Percentiles rank a stretch among this genome's conserved stretches.
Evolutionary conservation across 192 early-diverging fungal species (phyloP).

Genomic region (Radiomyces spectabilis): DNA sequence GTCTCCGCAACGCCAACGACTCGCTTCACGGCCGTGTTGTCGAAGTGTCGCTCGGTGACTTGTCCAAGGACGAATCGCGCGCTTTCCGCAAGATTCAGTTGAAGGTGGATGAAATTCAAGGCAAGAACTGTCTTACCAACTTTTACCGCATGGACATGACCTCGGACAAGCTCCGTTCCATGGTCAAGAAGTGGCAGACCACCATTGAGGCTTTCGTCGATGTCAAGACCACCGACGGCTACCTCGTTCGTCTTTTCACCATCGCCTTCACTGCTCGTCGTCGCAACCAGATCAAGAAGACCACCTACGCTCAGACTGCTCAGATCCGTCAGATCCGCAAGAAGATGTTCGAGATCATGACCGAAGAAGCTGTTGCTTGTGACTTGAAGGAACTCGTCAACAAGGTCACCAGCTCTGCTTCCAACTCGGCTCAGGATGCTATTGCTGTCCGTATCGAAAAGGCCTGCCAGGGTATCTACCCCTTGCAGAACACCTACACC

Average conservation of each 20-base stretch:
- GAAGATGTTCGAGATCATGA: slow-evolving; percentile 99
- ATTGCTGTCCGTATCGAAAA: slow-evolving; percentile 97
- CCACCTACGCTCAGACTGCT: slow-evolving; percentile 92
- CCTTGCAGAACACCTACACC: slow-evolving; percentile 91
- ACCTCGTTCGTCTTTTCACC: slow-evolving; percentile 92
- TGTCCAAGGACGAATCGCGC: slow-evolving; percentile 86
- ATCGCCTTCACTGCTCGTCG: slow-evolving; percentile 95
- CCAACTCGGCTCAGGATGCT: slow-evolving; percentile 49
- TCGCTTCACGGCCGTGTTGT: slow-evolving; percentile 92
- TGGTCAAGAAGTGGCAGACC: slow-evolving; percentile 98
- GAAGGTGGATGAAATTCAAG: slow-evolving; percentile 87
- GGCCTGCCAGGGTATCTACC: slow-evolving; percentile 95
- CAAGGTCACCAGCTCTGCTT: slow-evolving; percentile 76
- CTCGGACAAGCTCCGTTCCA: slow-evolving; percentile 97
- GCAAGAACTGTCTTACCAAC: slow-evolving; percentile 98
- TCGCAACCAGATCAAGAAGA: slow-evolving; percentile 91
- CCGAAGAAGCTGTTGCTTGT: slow-evolving; percentile 68
- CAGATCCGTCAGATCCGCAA: slow-evolving; percentile 99
- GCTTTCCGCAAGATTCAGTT: slow-evolving; percentile 97
- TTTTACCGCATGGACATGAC: slow-evolving; percentile 99
- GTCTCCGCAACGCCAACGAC: slow-evolving; percentile 89
- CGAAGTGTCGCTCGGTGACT: slow-evolving; percentile 92
- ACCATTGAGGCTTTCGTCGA: slow-evolving; percentile 93
- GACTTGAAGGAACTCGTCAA: slow-evolving; percentile 91
- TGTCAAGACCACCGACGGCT: slow-evolving; percentile 99